Percentiles rank a stretch among this genome's conserved stretches.
These are phyloP conservation scores for Kurtzmaniella quercitrusa DNA, from an alignment of 1,139 yeast genomes.

Conservation along the genomic window DNA sequence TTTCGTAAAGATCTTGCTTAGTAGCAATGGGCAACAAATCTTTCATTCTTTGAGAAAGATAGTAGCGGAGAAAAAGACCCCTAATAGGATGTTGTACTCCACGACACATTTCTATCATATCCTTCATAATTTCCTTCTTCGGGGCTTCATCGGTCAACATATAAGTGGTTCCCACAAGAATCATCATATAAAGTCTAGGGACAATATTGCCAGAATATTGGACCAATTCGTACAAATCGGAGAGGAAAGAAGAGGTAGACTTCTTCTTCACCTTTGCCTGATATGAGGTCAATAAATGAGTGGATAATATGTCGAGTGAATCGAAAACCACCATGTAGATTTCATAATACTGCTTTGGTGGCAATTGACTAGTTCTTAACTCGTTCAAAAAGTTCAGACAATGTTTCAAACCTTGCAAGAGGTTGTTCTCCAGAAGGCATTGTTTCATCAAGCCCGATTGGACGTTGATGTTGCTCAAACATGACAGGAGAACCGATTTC, in stretches of 20 bases:
- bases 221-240: slow-evolving; percentile 89
- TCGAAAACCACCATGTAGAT: slow-evolving; percentile 83
- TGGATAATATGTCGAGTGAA: slow-evolving; percentile 66
- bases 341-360: slow-evolving; percentile 94
- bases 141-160: slow-evolving; percentile 80
- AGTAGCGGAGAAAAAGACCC: slow-evolving; percentile 86
- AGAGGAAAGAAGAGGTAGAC: slow-evolving; percentile 45
- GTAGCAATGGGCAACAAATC: slow-evolving; percentile 53
- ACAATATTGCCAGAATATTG: slow-evolving; percentile 93
- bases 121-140: slow-evolving; percentile 81
- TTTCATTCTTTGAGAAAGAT: slow-evolving; percentile 79
- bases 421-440: slow-evolving; percentile 63
- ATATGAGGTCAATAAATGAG: slow-evolving; percentile 63
- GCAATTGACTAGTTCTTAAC: slow-evolving; percentile 65
- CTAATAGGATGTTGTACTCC: slow-evolving; percentile 96
- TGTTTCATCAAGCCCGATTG: slow-evolving; percentile 77
- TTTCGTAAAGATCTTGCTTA: slow-evolving; percentile 53
- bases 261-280: slow-evolving; percentile 29
- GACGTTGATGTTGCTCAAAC: slow-evolving; percentile 56
- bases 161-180: slow-evolving; percentile 89
- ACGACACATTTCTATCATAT: slow-evolving; percentile 96
- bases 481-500: slow-evolving; percentile 38
- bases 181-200: slow-evolving; percentile 90
- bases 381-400: slow-evolving; percentile 82
- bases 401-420: slow-evolving; percentile 86